phyloP scores from a whole-genome alignment of 768 basidiomycete genomes.

The Naganishia onofrii region DNA sequence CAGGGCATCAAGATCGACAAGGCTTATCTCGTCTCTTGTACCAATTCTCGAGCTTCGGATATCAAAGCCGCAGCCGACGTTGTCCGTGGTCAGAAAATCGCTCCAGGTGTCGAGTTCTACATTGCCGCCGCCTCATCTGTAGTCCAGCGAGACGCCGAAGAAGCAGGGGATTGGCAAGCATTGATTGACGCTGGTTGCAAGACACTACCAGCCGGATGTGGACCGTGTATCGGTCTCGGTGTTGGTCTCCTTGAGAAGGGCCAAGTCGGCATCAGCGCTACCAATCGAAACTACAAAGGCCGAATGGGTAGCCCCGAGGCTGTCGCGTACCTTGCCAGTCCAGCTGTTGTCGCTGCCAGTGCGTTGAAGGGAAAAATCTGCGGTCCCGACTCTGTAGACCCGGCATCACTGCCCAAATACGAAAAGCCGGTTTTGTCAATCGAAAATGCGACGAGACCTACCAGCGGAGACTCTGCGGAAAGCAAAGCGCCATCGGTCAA shows the following conservation, averaged over 20 bases:
- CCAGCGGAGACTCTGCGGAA: constrained; percentile 41
- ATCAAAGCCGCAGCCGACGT: constrained; percentile 90
- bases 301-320: constrained; percentile 96
- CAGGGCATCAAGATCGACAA: constrained; percentile 81
- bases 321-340: constrained; percentile 90
- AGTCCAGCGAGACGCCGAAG: constrained; percentile 87
- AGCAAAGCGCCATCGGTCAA: constrained; percentile 39
- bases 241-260: constrained; percentile 90
- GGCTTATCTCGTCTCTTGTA: constrained; percentile 97
- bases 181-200: constrained; percentile 86
- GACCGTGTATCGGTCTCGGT: constrained; percentile 95
- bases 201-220: constrained; percentile 90
- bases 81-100: constrained; percentile 71
- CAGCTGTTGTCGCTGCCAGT: constrained; percentile 94
- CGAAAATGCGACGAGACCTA: constrained; percentile 39
- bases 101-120: constrained; percentile 91
- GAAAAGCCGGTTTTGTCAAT: constrained; percentile 45
- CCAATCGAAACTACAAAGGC: constrained; percentile 98
- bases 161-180: constrained; percentile 78
- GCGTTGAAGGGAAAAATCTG: constrained; percentile 89
- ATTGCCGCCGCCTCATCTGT: constrained; percentile 89
- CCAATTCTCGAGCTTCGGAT: constrained; percentile 93
- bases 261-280: constrained; percentile 92
- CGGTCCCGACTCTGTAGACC: constrained; percentile 69
- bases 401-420: constrained; percentile 56